Conservation (phyloP, 2,329 filamentous ascomycete genomes). For the Alternaria solani region DNA sequence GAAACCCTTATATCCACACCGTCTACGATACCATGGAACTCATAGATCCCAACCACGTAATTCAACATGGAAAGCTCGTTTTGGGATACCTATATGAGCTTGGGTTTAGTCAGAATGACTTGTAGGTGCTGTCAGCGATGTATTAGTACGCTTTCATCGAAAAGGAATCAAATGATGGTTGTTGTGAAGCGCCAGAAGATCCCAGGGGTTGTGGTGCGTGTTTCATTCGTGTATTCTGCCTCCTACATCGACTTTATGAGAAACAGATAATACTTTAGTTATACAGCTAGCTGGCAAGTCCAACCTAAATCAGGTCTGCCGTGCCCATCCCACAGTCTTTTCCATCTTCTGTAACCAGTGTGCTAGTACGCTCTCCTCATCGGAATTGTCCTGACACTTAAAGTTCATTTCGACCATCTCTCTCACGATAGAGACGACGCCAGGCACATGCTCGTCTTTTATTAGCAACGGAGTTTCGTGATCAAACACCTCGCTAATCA, state of each 20-base stretch:
- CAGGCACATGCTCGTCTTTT: background rate
- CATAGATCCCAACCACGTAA: conserved; percentile 84
- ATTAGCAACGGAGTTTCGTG: background rate
- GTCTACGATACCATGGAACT: conserved; percentile 73
- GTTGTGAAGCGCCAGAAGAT: background rate
- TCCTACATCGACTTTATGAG: background rate
- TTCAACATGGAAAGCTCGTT: conserved; percentile 84
- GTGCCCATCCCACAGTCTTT: background rate
- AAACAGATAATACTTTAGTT: background rate
- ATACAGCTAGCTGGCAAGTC: background rate
- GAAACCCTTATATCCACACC: conserved; percentile 71
- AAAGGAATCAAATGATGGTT: background rate
- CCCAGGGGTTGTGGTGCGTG: background rate
- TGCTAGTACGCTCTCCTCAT: background rate
- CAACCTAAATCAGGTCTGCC: background rate
- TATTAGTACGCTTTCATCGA: background rate
- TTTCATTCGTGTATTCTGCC: background rate
- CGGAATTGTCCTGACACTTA: background rate
- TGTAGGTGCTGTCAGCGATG: background rate
- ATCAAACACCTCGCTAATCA: background rate
- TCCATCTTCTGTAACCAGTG: background rate
- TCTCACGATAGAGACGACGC: background rate
- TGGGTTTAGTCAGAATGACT: conserved; percentile 62
- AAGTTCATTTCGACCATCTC: background rate
- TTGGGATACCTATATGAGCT: conserved; percentile 83